A percentile compares a stretch with the other conserved stretches of the same genome.
phyloP scores from a whole-genome alignment of 1,284 basidiomycete species.

The Cutaneotrichosporon dermatis region DNA sequence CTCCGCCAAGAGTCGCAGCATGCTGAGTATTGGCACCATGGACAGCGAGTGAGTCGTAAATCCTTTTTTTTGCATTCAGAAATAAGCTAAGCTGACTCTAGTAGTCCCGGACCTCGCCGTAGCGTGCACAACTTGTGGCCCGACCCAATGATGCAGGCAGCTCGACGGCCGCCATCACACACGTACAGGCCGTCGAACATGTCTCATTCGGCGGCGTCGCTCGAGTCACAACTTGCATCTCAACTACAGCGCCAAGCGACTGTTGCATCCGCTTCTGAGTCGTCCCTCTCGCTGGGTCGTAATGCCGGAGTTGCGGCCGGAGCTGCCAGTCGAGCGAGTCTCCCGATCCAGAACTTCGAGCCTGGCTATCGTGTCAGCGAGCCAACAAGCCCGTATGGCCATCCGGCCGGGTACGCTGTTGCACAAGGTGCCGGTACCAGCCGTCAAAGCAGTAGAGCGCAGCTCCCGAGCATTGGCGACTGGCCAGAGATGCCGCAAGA shows the following conservation, averaged over 20 bases:
- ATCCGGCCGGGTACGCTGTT: slow-evolving; percentile 29
- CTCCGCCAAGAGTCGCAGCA: slow-evolving; percentile 53
- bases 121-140: slow-evolving; percentile 43
- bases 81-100: slow-evolving; percentile 38
- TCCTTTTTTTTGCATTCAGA: too few relatives aligned
- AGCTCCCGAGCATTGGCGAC: slow-evolving; percentile 52
- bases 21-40: slow-evolving; percentile 41
- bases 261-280: slow-evolving; percentile 48
- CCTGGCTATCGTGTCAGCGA: slow-evolving; percentile 21
- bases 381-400: slow-evolving; percentile 42
- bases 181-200: slow-evolving; percentile 59
- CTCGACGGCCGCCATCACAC: slow-evolving; percentile 20
- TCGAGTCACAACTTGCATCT: slow-evolving; percentile 72
- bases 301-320: too few relatives aligned
- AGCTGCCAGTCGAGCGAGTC: too few relatives aligned
- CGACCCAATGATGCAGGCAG: slow-evolving; percentile 8
- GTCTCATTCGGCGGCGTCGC: slow-evolving; percentile 72
- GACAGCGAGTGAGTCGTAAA: slow-evolving; percentile 36
- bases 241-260: slow-evolving; percentile 71
- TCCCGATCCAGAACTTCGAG: slow-evolving; percentile 5
- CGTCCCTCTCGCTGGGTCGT: slow-evolving; percentile 14
- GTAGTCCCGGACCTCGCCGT: slow-evolving; percentile 60
- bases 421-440: slow-evolving; percentile 34
- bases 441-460: slow-evolving; percentile 33
- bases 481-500: slow-evolving; percentile 39